Conservation (phyloP, 2,329 filamentous ascomycete genomes). For the Balansia obtecta region DNA sequence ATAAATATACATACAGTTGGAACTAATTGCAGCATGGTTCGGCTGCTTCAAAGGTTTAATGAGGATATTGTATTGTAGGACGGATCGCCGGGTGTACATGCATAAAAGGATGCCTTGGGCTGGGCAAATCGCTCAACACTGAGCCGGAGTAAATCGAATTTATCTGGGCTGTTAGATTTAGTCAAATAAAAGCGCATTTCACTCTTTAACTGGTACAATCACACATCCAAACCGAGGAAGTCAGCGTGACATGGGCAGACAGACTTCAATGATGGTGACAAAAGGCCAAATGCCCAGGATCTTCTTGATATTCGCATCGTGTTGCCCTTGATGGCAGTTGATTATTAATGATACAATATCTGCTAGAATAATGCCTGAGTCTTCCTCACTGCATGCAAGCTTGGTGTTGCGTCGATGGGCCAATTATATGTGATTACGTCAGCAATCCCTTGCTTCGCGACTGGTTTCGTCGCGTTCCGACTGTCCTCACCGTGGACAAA, state of each 20-base stretch:
- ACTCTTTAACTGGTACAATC: not conserved
- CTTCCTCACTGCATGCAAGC: not conserved
- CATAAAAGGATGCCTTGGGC: not conserved
- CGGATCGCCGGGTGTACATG: conserved; percentile 1
- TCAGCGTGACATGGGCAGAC: no score
- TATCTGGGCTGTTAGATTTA: not conserved
- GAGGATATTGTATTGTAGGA: conserved; percentile 6
- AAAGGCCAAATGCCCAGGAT: no score
- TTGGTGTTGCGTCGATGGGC: not conserved
- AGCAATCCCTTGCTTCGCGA: conserved; percentile 1
- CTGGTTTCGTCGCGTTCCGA: conserved; percentile 5
- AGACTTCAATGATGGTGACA: no score
- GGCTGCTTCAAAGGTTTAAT: not conserved
- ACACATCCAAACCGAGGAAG: not conserved
- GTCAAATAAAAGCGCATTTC: not conserved
- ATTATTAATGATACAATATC: no score
- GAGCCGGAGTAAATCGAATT: not conserved
- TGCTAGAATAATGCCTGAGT: not conserved
- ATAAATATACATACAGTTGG: conserved; percentile 6
- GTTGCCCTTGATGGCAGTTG: no score
- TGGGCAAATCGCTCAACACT: not conserved
- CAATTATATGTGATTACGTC: conserved; percentile 4
- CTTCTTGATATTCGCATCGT: no score
- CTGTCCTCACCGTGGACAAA: not conserved
- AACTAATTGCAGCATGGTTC: not conserved